Evolutionary conservation across 441 rosid species (phyloP), one percentile per base, ranked within the genome.

Genomic region (Gossypium aridum): DNA sequence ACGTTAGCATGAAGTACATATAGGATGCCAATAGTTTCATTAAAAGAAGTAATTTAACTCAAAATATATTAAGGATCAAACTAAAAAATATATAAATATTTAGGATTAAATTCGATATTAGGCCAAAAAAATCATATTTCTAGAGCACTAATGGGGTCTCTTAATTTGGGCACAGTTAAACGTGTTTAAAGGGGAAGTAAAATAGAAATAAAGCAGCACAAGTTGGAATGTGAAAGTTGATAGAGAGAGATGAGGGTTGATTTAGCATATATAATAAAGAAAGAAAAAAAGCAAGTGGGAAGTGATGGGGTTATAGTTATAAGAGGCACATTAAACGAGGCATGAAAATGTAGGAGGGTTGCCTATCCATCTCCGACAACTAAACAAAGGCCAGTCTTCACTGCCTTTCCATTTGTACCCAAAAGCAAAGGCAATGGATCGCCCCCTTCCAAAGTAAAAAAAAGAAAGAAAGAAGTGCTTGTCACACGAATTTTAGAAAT

Each of bases 361-460:
- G 34, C 64, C 64, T 57, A 22, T 57, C 23, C 73, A 85, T 81
- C 71, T 67, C 89, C 92, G 96, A 92, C 97, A 92, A 83, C 1
- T 77, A 76, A 86, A 82, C 85, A 82, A 79, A 51, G 49, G 73
- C 59, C 73, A 78, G 78, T 76, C 77, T 78, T 83, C 82, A 19
- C 49, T 86, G 88, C 88, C 84, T 77, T 83, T 72, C 82, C 76
- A 78, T 83, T 80, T 83, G 77, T 84, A 79, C 84, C 82, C 90
- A 84, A 78, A 64, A 64, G 84, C 64, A 31, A 77, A 71, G 65
- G 71, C 75, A 56, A 59, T 49, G 14, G 19, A 19, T 8, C 47
- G 37, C 67, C 23, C 47, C 23, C 47, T 63, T 63, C 19, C 8
- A 19, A 45, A 66, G 39, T 34, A 1, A 9, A 60, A 39, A 34